phyloP scores from a whole-genome alignment of 148 eudicot genomes.

The Heliosperma pusillum region DNA sequence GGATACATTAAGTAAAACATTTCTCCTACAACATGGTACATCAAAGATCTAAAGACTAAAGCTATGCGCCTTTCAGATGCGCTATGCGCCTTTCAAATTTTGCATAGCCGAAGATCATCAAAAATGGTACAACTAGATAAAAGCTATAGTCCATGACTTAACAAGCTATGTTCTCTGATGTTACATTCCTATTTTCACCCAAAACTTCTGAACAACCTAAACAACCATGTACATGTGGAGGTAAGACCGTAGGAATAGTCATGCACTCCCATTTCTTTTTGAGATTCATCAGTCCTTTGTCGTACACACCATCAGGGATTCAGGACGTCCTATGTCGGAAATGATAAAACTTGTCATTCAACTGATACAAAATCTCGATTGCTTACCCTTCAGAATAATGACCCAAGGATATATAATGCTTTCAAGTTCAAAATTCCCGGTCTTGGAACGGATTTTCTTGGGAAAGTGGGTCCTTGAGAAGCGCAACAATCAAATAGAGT shows the following conservation, averaged over 20 bases:
- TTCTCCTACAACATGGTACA: background rate
- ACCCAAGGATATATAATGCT: background rate
- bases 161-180: background rate
- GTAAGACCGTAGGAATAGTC: slow-evolving; percentile 12
- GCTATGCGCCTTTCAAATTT: slow-evolving; percentile 1
- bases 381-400: background rate
- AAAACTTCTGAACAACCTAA: slow-evolving; percentile 24
- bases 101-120: background rate
- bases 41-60: slow-evolving; percentile 1
- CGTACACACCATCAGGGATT: slow-evolving; percentile 4
- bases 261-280: background rate
- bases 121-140: background rate
- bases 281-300: background rate
- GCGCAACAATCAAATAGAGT: background rate
- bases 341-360: background rate
- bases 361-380: slow-evolving; percentile 10
- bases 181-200: slow-evolving; percentile 18
- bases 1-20: background rate
- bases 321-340: background rate
- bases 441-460: background rate
- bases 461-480: background rate
- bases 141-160: background rate
- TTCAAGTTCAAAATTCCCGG: background rate
- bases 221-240: slow-evolving; percentile 24
- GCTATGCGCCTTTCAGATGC: slow-evolving; percentile 1